These are phyloP conservation scores for Bifiguratus adelaidae DNA, from an alignment of 192 early-diverging fungal species.

Conservation along the genomic window DNA sequence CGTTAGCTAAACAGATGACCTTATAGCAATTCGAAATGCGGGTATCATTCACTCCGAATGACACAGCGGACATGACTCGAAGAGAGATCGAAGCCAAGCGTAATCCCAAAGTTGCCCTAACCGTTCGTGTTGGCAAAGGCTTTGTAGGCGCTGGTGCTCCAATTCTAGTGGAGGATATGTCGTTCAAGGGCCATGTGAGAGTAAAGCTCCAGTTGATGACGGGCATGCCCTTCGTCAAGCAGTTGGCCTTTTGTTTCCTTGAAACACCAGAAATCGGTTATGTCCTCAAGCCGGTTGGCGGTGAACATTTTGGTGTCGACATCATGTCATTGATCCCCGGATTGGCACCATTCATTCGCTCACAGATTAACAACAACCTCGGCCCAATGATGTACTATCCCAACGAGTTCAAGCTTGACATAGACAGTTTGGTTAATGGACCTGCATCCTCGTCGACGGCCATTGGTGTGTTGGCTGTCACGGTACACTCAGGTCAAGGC, in stretches of 20 bases:
- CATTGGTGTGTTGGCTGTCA: conserved; percentile 78
- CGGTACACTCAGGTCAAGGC: conserved; percentile 65
- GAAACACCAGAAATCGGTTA: conserved; percentile 85
- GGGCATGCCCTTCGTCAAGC: conserved; percentile 80
- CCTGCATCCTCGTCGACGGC: conserved; percentile 48
- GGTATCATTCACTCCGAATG: conserved; percentile 75
- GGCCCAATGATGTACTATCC: conserved; percentile 81
- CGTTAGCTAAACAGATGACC: too few species aligned
- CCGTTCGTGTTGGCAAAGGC: conserved; percentile 79
- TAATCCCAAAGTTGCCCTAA: conserved; percentile 82
- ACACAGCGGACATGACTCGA: conserved; percentile 60
- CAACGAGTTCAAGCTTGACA: conserved; percentile 65
- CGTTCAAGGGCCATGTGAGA: conserved; percentile 68
- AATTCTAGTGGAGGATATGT: conserved; percentile 76
- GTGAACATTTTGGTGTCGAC: conserved; percentile 76
- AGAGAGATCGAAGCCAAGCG: conserved; percentile 56
- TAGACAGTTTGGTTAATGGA: conserved; percentile 69
- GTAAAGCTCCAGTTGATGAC: conserved; percentile 78
- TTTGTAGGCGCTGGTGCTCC: conserved; percentile 76
- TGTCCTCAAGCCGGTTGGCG: conserved; percentile 80
- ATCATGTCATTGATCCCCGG: conserved; percentile 76
- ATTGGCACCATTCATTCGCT: conserved; percentile 62
- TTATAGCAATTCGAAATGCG: conserved; percentile 98
- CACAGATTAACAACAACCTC: conserved; percentile 60
- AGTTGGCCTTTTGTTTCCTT: conserved; percentile 73